Conservation (phyloP, 495 filamentous ascomycete genomes). For the Rhypophila decipiens region DNA sequence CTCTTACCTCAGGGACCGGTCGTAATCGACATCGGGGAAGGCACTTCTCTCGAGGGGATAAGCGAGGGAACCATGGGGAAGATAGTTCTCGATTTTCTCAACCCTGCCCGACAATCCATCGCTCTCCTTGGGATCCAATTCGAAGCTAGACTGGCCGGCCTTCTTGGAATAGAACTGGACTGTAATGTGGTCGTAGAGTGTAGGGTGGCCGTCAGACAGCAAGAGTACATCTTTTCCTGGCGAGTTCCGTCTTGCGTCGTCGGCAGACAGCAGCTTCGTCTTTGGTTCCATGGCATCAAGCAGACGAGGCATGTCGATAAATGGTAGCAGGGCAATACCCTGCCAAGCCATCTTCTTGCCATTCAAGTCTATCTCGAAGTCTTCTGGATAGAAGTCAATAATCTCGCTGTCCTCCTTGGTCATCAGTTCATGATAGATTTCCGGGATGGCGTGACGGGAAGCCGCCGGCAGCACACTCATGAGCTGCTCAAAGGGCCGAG, state of each 20-base stretch:
- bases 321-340: slow-evolving; percentile 86
- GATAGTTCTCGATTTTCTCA: slow-evolving; percentile 70
- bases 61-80: slow-evolving; percentile 58
- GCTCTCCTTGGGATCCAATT: slow-evolving; percentile 65
- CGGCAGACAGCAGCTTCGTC: slow-evolving; percentile 69
- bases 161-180: slow-evolving; percentile 88
- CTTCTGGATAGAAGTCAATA: slow-evolving; percentile 93
- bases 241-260: slow-evolving; percentile 74
- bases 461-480: slow-evolving; percentile 96
- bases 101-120: slow-evolving; percentile 74
- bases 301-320: slow-evolving; percentile 88
- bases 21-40: slow-evolving; percentile 73
- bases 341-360: slow-evolving; percentile 99
- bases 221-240: slow-evolving; percentile 75
- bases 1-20: slow-evolving; percentile 73
- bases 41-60: slow-evolving; percentile 57
- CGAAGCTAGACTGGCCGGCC: slow-evolving; percentile 55
- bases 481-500: slow-evolving; percentile 91
- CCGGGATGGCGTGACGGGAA: slow-evolving; percentile 84
- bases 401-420: slow-evolving; percentile 79
- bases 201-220: slow-evolving; percentile 68
- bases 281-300: slow-evolving; percentile 76
- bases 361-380: slow-evolving; percentile 89
- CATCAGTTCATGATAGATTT: slow-evolving; percentile 85
- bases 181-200: slow-evolving; percentile 74